Evolutionary conservation across 1,284 basidiomycete genomes (phyloP).

Genomic region (Sporisorium graminicola): DNA sequence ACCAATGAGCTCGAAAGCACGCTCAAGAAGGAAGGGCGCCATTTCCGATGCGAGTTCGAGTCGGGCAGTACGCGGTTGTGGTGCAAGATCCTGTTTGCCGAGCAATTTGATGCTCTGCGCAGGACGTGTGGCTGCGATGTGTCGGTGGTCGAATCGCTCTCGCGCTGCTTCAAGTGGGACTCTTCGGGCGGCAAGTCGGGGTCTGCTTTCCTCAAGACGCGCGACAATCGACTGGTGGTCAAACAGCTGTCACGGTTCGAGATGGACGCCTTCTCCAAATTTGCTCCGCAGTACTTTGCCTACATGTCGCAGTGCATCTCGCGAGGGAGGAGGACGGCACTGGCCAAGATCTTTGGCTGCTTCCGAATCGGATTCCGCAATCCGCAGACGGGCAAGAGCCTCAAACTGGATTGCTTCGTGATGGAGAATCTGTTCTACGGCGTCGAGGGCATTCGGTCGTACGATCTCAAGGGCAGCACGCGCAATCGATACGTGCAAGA

Average conservation of each 20-base stretch:
- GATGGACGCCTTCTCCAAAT: constrained; percentile 93
- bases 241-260: constrained; percentile 94
- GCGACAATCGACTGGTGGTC: constrained; percentile 97
- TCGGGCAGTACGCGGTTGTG: constrained; percentile 85
- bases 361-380: constrained; percentile 95
- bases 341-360: constrained; percentile 97
- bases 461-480: constrained; percentile 67
- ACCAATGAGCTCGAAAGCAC: constrained; percentile 54
- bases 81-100: constrained; percentile 94
- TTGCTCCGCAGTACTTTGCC: constrained; percentile 96
- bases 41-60: constrained; percentile 68
- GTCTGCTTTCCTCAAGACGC: constrained; percentile 88
- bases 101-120: constrained; percentile 95
- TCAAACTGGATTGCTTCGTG: constrained; percentile 93
- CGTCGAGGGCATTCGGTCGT: constrained; percentile 80
- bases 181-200: constrained; percentile 96
- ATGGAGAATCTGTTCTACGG: constrained; percentile 98
- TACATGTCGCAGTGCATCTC: constrained; percentile 80
- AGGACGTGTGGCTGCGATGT: constrained; percentile 92
- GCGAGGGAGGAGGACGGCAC: constrained; percentile 84
- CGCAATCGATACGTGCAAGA: constrained; percentile 78
- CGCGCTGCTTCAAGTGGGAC: constrained; percentile 96
- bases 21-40: constrained; percentile 61
- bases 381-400: constrained; percentile 80
- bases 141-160: constrained; percentile 91